Conservation (phyloP, 345 rosid species). For the Eutrema heterophyllum region DNA sequence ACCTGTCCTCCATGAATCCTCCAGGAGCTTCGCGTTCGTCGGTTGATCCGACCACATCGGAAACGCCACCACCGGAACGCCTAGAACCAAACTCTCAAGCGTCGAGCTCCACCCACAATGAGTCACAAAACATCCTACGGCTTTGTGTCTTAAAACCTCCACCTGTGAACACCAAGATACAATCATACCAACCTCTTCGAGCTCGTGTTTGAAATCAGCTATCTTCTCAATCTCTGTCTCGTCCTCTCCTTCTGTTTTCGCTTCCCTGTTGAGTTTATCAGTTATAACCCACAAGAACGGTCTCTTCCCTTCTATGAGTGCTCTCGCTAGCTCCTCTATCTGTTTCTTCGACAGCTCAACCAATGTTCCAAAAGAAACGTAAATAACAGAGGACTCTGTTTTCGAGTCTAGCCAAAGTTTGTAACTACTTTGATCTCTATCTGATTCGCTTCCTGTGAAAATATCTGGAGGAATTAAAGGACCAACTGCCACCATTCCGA, state of each 20-base stretch:
- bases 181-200: constrained; percentile 49
- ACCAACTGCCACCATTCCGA: constrained; percentile 30
- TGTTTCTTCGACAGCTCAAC: constrained; percentile 40
- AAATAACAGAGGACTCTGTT: constrained; percentile 49
- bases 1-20: constrained; percentile 52
- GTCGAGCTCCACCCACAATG: constrained; percentile 86
- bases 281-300: constrained; percentile 57
- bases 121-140: constrained; percentile 59
- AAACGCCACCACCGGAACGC: constrained; percentile 65
- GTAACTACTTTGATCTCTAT: constrained; percentile 13
- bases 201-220: constrained; percentile 29
- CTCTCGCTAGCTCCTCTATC: constrained; percentile 40
- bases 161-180: constrained; percentile 66
- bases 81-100: constrained; percentile 45
- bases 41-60: constrained; percentile 70
- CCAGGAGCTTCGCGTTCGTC: constrained; percentile 50
- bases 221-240: constrained; percentile 7
- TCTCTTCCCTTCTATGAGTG: constrained; percentile 22
- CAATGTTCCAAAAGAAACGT: constrained; percentile 61
- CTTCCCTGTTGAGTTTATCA: constrained; percentile 21
- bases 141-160: constrained; percentile 46
- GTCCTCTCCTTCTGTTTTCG: constrained; percentile 15
- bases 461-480: constrained; percentile 32
- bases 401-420: constrained; percentile 44
- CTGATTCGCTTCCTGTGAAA: not conserved